Percentiles rank a stretch among this genome's conserved stretches.
phyloP scores from a whole-genome alignment of 2,329 filamentous ascomycete species.

The Clarireedia monteithiana region DNA sequence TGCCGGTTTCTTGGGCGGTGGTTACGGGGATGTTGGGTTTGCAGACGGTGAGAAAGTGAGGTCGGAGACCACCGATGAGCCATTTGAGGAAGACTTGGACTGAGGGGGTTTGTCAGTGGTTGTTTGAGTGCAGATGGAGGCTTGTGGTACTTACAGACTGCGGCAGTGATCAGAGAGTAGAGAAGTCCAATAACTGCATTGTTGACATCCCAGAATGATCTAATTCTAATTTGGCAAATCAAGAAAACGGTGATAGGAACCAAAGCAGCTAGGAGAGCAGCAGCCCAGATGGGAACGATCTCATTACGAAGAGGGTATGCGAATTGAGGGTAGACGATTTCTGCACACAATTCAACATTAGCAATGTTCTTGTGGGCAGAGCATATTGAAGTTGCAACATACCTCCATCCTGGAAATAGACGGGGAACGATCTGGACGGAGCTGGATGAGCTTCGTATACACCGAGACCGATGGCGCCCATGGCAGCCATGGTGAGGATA shows the following conservation, averaged over 20 bases:
- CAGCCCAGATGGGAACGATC: conserved; percentile 64
- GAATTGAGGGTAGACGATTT: conserved; percentile 63
- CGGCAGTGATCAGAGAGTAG: conserved; percentile 61
- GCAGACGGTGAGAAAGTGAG: conserved; percentile 65
- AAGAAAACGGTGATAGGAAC: conserved; percentile 60
- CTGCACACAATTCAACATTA: conserved; percentile 18
- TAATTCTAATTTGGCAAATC: conserved; percentile 58
- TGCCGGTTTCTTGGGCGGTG: conserved; percentile 33
- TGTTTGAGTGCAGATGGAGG: not conserved
- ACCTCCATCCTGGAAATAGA: conserved; percentile 53
- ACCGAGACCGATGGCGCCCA: conserved; percentile 60
- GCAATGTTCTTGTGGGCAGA: no score
- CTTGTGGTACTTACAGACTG: conserved; percentile 36
- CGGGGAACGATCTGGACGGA: conserved; percentile 60
- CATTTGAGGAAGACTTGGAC: conserved; percentile 73
- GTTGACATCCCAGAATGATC: conserved; percentile 63
- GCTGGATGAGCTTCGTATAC: conserved; percentile 60
- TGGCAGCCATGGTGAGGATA: conserved; percentile 55
- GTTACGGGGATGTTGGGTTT: conserved; percentile 45
- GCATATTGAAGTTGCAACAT: no score
- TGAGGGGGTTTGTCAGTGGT: not conserved
- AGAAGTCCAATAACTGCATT: conserved; percentile 63
- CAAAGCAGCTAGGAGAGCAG: conserved; percentile 56
- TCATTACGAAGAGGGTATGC: conserved; percentile 61
- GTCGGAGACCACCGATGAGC: conserved; percentile 66